Evolutionary conservation across 2,329 filamentous ascomycete species (phyloP).

Genomic region (Aspergillus sp.): DNA sequence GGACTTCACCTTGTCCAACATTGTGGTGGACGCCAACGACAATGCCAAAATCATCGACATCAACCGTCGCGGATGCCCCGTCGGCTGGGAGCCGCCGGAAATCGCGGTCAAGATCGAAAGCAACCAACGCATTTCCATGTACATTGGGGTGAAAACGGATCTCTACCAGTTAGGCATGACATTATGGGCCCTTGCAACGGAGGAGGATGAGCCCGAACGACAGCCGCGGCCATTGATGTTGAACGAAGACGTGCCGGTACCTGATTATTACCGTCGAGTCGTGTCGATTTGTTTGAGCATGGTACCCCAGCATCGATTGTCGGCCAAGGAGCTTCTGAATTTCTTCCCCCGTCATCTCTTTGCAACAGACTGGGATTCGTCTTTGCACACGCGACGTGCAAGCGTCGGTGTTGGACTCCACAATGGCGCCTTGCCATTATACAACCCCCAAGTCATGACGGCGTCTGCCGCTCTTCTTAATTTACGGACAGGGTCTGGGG

Average conservation of each 20-base stretch:
- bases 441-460: conserved; percentile 14
- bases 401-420: conserved; percentile 20
- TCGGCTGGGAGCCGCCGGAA: conserved; percentile 97
- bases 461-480: conserved; percentile 13
- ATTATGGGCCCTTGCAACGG: conserved; percentile 83
- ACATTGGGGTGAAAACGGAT: conserved; percentile 97
- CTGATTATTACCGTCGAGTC: conserved; percentile 74
- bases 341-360: conserved; percentile 58
- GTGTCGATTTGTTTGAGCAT: conserved; percentile 75
- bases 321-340: conserved; percentile 69
- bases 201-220: conserved; percentile 85
- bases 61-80: conserved; percentile 92
- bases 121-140: conserved; percentile 90
- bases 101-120: conserved; percentile 80
- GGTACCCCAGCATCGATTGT: conserved; percentile 68
- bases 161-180: conserved; percentile 97
- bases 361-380: conserved; percentile 16
- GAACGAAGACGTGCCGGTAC: conserved; percentile 58
- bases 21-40: conserved; percentile 81
- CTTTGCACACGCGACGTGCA: conserved; percentile 12
- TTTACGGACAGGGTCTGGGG: conserved; percentile 11
- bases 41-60: conserved; percentile 98
- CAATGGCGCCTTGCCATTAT: conserved; percentile 18
- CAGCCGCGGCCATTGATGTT: conserved; percentile 67
- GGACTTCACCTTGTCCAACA: conserved; percentile 95